Evolutionary conservation across 352 stramenopile species (phyloP), one percentile per base, ranked within the genome.

Genomic region (Globisporangium recalcitrans): DNA sequence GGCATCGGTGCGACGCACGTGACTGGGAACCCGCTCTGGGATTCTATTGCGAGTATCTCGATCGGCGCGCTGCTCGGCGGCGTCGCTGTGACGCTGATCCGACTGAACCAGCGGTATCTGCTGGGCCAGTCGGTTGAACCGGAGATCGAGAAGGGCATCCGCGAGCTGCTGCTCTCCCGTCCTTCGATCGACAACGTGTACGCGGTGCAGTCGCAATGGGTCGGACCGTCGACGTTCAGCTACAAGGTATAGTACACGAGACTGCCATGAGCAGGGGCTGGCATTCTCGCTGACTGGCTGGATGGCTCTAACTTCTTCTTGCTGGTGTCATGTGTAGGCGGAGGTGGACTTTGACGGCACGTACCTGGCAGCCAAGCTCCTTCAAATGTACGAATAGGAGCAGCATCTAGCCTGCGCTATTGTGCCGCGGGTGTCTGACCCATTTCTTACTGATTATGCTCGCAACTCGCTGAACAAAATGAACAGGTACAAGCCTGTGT

Each of bases 321-420:
- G 52, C n/a, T 59, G 11, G 31, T 32, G 10, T 27, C 56, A 36
- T 56, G n/a, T 67, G 29, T 62, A 94, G 85, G 97, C 97, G 22
- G 96, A 99, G 76, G 91, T 99, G 6, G 97, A 99, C 74, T 99
- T 99, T 79, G 97, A 99, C 67, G 97, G 97, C 57, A 99, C 97
- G 42, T 99, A 97, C 70, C 68, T 99, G 44, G 96, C 96, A 16
- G 97, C 97, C 9, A 92, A 97, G 62, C 80, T 99, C 7, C 73
- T 95, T 7, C 81, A 90, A 76, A 95, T 90, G 80, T 91, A 78
- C 58, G 48, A 36, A n/a, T 19, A 4, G 22, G 13, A 36, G 14
- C 7, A 36, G 2, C 14, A 13, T 36, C 21, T 14, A 38, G 32
- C 10, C 32, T 11, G 14, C 32, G 32, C 10, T 38, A 11, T 38